These are phyloP conservation scores for Salix dunnii DNA, from an alignment of 345 rosid species.

Conservation along the genomic window DNA sequence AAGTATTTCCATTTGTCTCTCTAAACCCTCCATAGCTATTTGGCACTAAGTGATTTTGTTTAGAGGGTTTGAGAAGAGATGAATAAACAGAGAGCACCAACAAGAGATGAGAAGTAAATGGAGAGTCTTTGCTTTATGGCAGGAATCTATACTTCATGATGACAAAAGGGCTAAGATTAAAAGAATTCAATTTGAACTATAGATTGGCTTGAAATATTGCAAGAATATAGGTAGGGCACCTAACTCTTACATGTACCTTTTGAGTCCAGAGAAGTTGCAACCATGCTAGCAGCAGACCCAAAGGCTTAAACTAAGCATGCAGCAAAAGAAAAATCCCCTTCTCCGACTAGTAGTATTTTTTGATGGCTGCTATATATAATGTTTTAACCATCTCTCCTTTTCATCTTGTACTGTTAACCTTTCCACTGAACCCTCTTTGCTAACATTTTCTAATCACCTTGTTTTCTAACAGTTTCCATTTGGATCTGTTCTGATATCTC, in stretches of 20 bases:
- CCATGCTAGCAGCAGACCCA: slow-evolving; percentile 44
- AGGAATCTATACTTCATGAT: not conserved
- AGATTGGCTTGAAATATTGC: not conserved
- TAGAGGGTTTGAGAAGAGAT: not conserved
- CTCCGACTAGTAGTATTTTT: slow-evolving; percentile 44
- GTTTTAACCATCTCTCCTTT: too few relatives aligned
- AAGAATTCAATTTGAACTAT: too few relatives aligned
- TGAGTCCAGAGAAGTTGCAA: slow-evolving; percentile 49
- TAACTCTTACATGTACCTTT: slow-evolving; percentile 3
- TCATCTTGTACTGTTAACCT: too few relatives aligned
- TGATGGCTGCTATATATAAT: not conserved
- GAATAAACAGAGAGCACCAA: not conserved
- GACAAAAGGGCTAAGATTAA: not conserved
- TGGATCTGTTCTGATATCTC: too few relatives aligned
- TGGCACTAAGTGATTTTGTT: not conserved
- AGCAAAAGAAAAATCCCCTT: slow-evolving; percentile 45
- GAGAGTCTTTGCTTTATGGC: not conserved
- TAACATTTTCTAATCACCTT: too few relatives aligned
- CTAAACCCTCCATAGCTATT: not conserved
- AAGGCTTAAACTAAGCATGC: slow-evolving; percentile 38
- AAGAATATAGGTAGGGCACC: not conserved
- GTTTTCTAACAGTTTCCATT: too few relatives aligned
- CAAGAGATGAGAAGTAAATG: not conserved
- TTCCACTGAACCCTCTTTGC: too few relatives aligned
- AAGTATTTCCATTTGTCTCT: not conserved